Evolutionary conservation across 140 eudicot genomes (phyloP).

Genomic region (Stevia rebaudiana): DNA sequence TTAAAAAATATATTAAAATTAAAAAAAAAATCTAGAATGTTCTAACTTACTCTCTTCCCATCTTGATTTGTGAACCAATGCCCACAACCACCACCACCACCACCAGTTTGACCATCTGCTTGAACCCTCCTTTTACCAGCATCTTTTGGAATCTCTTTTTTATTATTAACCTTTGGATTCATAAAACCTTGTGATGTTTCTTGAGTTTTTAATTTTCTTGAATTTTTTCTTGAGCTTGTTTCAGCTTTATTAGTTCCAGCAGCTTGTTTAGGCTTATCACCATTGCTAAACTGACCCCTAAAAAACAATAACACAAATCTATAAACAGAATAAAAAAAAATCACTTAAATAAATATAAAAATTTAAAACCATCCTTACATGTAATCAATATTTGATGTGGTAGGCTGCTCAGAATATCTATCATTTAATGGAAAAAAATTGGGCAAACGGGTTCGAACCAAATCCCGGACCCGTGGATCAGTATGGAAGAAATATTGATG

Average conservation of each 20-base stretch:
- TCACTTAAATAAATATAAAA: not conserved
- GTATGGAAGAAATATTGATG: slow-evolving; percentile 60
- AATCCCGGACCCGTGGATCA: slow-evolving; percentile 61
- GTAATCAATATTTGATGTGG: slow-evolving; percentile 65
- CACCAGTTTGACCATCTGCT: slow-evolving; percentile 48
- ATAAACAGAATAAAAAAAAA: not conserved
- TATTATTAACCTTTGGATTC: slow-evolving; percentile 36
- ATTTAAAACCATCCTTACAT: slow-evolving; percentile 37
- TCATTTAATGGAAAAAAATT: slow-evolving; percentile 53
- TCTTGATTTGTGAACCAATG: slow-evolving; percentile 64
- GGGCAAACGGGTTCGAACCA: slow-evolving; percentile 72
- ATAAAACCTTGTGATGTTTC: slow-evolving; percentile 38
- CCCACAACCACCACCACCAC: slow-evolving; percentile 22
- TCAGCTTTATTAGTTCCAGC: slow-evolving; percentile 23
- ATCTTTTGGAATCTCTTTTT: slow-evolving; percentile 47
- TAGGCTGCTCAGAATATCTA: slow-evolving; percentile 34
- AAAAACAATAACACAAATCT: slow-evolving; percentile 16
- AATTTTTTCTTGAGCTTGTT: slow-evolving; percentile 30
- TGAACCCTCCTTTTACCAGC: slow-evolving; percentile 82
- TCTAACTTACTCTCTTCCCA: slow-evolving; percentile 72
- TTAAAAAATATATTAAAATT: not conserved
- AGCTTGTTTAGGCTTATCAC: slow-evolving; percentile 41
- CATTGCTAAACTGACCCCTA: slow-evolving; percentile 69
- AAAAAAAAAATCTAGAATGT: not conserved
- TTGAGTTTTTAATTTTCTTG: slow-evolving; percentile 32